phyloP scores from a whole-genome alignment of 768 basidiomycete genomes.

The Termitomyces sp. region DNA sequence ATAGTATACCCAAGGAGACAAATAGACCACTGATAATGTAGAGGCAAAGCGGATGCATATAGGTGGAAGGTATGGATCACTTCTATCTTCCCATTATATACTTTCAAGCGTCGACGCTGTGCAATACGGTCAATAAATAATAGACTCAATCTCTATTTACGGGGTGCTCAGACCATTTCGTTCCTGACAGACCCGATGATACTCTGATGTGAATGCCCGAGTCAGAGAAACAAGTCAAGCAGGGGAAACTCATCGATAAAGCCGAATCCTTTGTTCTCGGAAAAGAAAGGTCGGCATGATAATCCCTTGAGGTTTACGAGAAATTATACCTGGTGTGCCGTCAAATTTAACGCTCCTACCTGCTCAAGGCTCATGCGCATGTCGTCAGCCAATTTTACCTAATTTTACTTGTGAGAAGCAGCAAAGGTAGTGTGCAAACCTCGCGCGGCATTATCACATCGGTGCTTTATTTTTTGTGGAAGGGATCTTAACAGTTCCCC shows the following conservation, averaged over 20 bases:
- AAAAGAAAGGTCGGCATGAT: not conserved
- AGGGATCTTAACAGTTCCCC: not conserved
- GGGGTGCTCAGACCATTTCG: not conserved
- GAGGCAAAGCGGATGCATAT: conserved; percentile 5
- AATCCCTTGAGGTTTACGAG: not conserved
- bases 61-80: not conserved
- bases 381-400: not conserved
- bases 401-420: not conserved
- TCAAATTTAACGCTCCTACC: not conserved
- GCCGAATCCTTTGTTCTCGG: conserved; percentile 1
- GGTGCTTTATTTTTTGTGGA: no score
- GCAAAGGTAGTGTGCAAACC: not conserved
- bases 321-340: not conserved
- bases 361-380: no score
- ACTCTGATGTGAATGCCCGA: not conserved
- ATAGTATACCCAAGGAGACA: not conserved
- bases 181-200: not conserved
- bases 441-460: not conserved
- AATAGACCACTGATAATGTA: conserved; percentile 3
- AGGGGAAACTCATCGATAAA: not conserved
- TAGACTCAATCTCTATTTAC: conserved; percentile 1
- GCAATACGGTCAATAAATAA: not conserved
- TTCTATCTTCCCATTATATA: conserved; percentile 1
- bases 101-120: not conserved
- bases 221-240: not conserved